phyloP scores from a whole-genome alignment of 129 eudicot species.

The Chrysanthemum seticuspe region DNA sequence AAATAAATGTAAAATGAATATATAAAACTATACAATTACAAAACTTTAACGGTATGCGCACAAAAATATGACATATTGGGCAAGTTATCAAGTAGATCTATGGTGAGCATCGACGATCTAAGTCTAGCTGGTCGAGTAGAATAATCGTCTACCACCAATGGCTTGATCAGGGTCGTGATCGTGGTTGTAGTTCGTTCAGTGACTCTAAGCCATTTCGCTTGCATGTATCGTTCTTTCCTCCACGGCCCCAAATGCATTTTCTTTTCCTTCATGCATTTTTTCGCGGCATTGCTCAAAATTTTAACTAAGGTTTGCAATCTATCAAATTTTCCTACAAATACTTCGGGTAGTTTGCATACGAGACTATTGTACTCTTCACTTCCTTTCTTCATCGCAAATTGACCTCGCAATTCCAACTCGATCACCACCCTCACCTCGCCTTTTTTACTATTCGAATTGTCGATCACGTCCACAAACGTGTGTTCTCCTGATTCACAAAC shows the following conservation, averaged over 20 bases:
- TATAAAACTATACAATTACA: neutral
- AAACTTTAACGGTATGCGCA: slow-evolving; percentile 21
- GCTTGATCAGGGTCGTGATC: neutral
- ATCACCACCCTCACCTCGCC: slow-evolving; percentile 62
- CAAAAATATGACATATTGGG: slow-evolving; percentile 37
- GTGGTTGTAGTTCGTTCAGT: slow-evolving; percentile 37
- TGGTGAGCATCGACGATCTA: slow-evolving; percentile 69
- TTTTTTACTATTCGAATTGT: slow-evolving; percentile 49
- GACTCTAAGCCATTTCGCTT: slow-evolving; percentile 82
- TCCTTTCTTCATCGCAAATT: slow-evolving; percentile 81
- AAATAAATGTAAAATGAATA: too few species aligned
- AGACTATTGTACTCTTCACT: slow-evolving; percentile 64
- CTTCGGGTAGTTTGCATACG: slow-evolving; percentile 54
- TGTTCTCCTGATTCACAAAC: slow-evolving; percentile 49
- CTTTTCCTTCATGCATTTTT: slow-evolving; percentile 74
- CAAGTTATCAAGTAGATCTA: slow-evolving; percentile 54
- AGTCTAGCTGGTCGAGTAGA: slow-evolving; percentile 41
- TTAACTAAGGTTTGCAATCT: slow-evolving; percentile 46
- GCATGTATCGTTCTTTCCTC: slow-evolving; percentile 83
- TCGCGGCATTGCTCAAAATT: slow-evolving; percentile 59
- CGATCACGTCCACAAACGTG: slow-evolving; percentile 73
- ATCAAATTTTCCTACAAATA: slow-evolving; percentile 71
- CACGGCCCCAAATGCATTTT: slow-evolving; percentile 94
- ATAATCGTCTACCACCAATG: slow-evolving; percentile 20
- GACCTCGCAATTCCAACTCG: slow-evolving; percentile 69